A percentile compares a stretch with the other conserved stretches of the same genome.
Conservation (phyloP, 2,329 filamentous ascomycete species). For the Monosporascus sp. region DNA sequence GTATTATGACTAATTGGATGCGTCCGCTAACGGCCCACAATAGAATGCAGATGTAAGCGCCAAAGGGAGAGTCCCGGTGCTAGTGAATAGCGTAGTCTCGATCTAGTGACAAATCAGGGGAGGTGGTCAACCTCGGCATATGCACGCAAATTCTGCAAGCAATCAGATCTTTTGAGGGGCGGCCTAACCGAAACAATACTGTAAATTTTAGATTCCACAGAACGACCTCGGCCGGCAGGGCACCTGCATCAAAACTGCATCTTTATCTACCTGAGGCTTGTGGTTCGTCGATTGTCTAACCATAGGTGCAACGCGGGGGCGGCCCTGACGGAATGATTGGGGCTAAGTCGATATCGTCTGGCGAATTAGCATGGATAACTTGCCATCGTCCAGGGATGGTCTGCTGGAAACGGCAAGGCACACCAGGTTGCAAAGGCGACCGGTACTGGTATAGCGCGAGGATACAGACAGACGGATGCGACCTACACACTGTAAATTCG, state of each 20-base stretch:
- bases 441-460: slow-evolving; percentile 1
- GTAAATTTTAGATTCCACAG: background rate
- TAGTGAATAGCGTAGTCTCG: too few relatives aligned
- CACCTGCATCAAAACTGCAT: slow-evolving; percentile 14
- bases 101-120: too few relatives aligned
- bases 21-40: too few relatives aligned
- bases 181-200: background rate
- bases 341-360: slow-evolving; percentile 8
- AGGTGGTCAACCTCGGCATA: background rate
- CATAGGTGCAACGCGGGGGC: slow-evolving; percentile 7
- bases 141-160: background rate
- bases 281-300: slow-evolving; percentile 17
- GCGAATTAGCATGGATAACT: slow-evolving; percentile 11
- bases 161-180: too few relatives aligned
- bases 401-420: slow-evolving; percentile 21
- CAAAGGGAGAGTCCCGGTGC: too few relatives aligned
- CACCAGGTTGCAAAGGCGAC: slow-evolving; percentile 11
- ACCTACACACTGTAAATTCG: slow-evolving; percentile 2
- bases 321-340: slow-evolving; percentile 13
- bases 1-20: too few relatives aligned
- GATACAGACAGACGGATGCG: background rate
- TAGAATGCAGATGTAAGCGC: too few relatives aligned
- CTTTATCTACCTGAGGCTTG: slow-evolving; percentile 10
- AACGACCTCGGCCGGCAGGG: slow-evolving; percentile 1
- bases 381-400: slow-evolving; percentile 10